Percentiles rank a stretch among this genome's conserved stretches.
phyloP scores from a whole-genome alignment of 2,329 filamentous ascomycete genomes.

The Camptophora hylomeconis region DNA sequence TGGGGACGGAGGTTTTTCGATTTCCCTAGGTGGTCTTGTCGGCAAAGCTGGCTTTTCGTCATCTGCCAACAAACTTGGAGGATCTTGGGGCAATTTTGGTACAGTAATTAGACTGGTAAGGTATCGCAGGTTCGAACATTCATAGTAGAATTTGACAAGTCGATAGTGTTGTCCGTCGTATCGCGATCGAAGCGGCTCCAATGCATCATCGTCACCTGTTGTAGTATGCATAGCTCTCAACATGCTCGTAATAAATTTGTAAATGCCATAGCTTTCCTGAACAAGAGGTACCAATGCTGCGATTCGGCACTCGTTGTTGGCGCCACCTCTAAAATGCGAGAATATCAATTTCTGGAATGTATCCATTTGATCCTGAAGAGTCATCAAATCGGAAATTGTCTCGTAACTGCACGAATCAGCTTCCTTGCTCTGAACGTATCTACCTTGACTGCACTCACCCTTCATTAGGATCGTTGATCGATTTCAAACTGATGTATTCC shows the following conservation, averaged over 20 bases:
- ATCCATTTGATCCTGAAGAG: constrained; percentile 93
- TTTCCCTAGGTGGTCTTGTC: constrained; percentile 55
- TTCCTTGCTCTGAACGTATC: constrained; percentile 18
- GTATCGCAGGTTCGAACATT: constrained; percentile 95
- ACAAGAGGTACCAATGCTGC: constrained; percentile 86
- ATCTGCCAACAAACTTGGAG: constrained; percentile 75
- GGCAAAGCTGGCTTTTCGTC: constrained; percentile 75
- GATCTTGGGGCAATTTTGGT: constrained; percentile 86
- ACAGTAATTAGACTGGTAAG: constrained; percentile 92
- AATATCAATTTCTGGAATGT: constrained; percentile 98
- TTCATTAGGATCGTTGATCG: constrained; percentile 97
- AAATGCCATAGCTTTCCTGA: constrained; percentile 96
- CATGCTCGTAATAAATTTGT: constrained; percentile 99
- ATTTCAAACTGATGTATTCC: constrained; percentile 95
- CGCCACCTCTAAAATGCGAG: constrained; percentile 80
- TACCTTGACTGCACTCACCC: constrained; percentile 45
- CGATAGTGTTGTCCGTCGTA: constrained; percentile 96
- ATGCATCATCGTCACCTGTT: constrained; percentile 83
- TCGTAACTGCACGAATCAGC: too few relatives aligned
- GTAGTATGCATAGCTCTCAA: constrained; percentile 92
- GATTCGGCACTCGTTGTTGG: constrained; percentile 94
- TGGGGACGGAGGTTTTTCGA: constrained; percentile 58
- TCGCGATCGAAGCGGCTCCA: constrained; percentile 73
- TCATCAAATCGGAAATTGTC: constrained; percentile 94
- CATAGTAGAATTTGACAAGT: constrained; percentile 95